Evolutionary conservation across 1,139 yeast species (phyloP), one percentile per base, ranked within the genome.

Genomic region (Hanseniaspora gamundiae): DNA sequence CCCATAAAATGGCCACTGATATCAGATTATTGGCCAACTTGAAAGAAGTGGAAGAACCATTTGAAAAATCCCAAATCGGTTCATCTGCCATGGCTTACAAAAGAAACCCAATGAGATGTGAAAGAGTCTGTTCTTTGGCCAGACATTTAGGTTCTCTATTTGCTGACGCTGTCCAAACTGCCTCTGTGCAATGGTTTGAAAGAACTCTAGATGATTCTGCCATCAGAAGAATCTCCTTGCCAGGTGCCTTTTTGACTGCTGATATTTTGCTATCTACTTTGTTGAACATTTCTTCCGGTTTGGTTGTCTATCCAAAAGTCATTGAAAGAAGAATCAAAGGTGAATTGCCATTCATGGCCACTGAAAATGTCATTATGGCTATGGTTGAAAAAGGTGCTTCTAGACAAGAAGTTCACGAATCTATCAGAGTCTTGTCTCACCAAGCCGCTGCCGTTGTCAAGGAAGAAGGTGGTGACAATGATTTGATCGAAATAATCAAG

Each of bases 101-200:
- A 76, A 84, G 99, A 70, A 91, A 91, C 71, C 99, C 99, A 65
- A 91, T 91, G 99, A 82, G 99, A 71, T 82, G 93, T 62, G 99
- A 91, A 71, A 81, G 99, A 65, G 97, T 91, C 49, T 91, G 99
- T 69, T 91, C 98, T 22, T 74, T 93, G 54, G 78, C 97, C 24
- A 84, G 98, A 71, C 97, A 91, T 66, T 67, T 91, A 66, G 95
- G 95, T 54, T 82, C 95, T 19, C 71, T 87, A 56, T 82, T 82
- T 69, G 86, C 74, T 61, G 97, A 91, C 65, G 94, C 96, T 44
- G 81, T 91, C 55, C 93, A 87, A 67, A 91, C 98, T 45, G 94
- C 97, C 11, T 81, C 95, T 33, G 96, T 93, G 40, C 99, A 93
- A 69, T 93, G 98, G 98, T 91, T 93, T 63, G 98, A 93, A 71